Evolutionary conservation across 2,329 filamentous ascomycete species (phyloP), one percentile per base, ranked within the genome.

Genomic region (Coniochaeta sp.): DNA sequence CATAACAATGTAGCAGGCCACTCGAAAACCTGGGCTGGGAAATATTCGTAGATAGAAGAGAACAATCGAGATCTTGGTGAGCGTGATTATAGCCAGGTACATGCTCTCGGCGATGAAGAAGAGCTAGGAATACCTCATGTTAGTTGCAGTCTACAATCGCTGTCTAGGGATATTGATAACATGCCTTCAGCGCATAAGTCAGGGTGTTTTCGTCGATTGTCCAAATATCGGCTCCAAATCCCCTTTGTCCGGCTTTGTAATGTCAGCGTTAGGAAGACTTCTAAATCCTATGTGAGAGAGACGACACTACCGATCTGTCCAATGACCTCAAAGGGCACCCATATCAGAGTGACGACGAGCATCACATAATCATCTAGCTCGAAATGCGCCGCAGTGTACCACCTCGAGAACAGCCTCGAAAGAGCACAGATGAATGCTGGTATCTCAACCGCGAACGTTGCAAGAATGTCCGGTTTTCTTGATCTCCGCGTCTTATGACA

Each of bases 361-460:
- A 77, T 73, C 19, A 77, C 65, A 63, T 73, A 76, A 62, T 79
- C 77, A 56, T 79, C 76, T 5, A 70, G 17, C 28, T 71, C 72
- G 24, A 73, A 70, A 6, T 66, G 62, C 6, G 67, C 64, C 7
- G 67, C 62, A 6, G 68, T 70, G 38, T 61, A 67, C 72, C 72
- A 73, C 14, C 76, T 67, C 17, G 69, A 69, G 55, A 70, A 76
- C 4, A 78, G 60, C n/a, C 76, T 70, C 24, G 77, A 55, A 34
- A 71, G 66, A 5, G 76, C 69, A 38, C 67, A 70, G 1, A 73
- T 6, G 24, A 73, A 65, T 0, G 74, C 75, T 34, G 72, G 66
- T 1, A 71, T 60, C 60, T 78, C 72, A 38, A 75, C 66, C 4
- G 70, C 65, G n/a, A 77, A 66, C 1, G 75, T 64, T 4, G 70